These are phyloP conservation scores for Teratosphaeria viscida DNA, from an alignment of 2,329 filamentous ascomycete species.

Conservation along the genomic window DNA sequence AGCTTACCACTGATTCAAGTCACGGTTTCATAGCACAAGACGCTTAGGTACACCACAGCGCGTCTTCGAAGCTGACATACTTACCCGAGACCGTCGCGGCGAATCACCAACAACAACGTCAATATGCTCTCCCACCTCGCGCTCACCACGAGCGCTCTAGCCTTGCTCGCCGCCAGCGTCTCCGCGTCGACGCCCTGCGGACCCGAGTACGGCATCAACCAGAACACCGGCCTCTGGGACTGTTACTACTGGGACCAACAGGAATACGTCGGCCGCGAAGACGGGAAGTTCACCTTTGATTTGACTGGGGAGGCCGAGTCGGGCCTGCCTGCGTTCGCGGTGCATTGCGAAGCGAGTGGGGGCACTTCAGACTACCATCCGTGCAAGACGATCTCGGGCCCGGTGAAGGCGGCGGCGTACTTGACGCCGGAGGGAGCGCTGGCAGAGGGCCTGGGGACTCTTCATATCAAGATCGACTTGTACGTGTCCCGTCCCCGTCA, in stretches of 20 bases:
- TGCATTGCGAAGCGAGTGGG: constrained; percentile 48
- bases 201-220: background rate
- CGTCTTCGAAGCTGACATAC: background rate
- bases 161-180: background rate
- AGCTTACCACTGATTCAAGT: background rate
- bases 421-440: background rate
- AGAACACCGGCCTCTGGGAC: background rate
- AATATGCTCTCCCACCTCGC: background rate
- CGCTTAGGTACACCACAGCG: background rate
- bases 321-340: background rate
- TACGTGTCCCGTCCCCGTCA: background rate
- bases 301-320: background rate
- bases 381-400: constrained; percentile 49
- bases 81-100: background rate
- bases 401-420: background rate
- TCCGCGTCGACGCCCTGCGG: background rate
- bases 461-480: background rate
- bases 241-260: background rate
- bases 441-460: background rate
- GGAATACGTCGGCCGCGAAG: background rate
- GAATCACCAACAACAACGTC: background rate
- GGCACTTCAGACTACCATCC: constrained; percentile 69
- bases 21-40: background rate
- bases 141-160: background rate
- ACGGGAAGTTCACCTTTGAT: background rate